Percentiles rank a stretch among this genome's conserved stretches.
phyloP scores from a whole-genome alignment of 768 basidiomycete genomes.

The Collybia mongolica region DNA sequence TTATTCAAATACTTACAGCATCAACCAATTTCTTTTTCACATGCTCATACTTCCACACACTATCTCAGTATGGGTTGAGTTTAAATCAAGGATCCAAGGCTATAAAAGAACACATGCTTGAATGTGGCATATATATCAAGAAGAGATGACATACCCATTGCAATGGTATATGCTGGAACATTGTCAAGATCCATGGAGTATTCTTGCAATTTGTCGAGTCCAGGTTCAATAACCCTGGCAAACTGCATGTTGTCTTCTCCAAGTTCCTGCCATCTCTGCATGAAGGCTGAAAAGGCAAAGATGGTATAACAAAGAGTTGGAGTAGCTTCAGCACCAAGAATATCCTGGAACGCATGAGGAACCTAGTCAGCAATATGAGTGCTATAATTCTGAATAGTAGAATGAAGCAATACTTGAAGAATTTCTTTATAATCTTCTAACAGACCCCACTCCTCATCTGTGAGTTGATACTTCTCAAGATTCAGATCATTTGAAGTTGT shows the following conservation, averaged over 20 bases:
- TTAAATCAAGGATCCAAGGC: conserved; percentile 13
- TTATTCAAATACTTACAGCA: background rate
- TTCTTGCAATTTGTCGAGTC: conserved; percentile 14
- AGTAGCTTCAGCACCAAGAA: conserved; percentile 17
- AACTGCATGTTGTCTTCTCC: conserved; percentile 6
- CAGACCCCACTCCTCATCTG: conserved; percentile 19
- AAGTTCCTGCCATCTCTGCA: conserved; percentile 11
- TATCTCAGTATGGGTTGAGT: conserved; percentile 1
- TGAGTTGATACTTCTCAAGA: conserved; percentile 20
- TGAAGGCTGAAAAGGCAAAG: conserved; percentile 18
- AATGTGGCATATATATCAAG: background rate
- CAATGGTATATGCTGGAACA: conserved; percentile 11
- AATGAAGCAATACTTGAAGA: conserved; percentile 9
- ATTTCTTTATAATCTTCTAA: conserved; percentile 18
- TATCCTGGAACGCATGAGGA: conserved; percentile 23
- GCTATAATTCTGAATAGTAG: background rate
- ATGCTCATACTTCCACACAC: background rate
- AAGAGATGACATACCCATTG: conserved; percentile 14
- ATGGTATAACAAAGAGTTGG: conserved; percentile 19
- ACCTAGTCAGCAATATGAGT: conserved; percentile 12
- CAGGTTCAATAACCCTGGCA: conserved; percentile 12
- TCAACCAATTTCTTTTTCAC: background rate
- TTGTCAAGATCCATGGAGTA: conserved; percentile 10
- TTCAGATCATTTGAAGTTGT: conserved; percentile 17
- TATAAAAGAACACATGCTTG: conserved; percentile 5